These are phyloP conservation scores for Aspergillus amoenus DNA, from an alignment of 2,329 filamentous ascomycete genomes.

Conservation along the genomic window DNA sequence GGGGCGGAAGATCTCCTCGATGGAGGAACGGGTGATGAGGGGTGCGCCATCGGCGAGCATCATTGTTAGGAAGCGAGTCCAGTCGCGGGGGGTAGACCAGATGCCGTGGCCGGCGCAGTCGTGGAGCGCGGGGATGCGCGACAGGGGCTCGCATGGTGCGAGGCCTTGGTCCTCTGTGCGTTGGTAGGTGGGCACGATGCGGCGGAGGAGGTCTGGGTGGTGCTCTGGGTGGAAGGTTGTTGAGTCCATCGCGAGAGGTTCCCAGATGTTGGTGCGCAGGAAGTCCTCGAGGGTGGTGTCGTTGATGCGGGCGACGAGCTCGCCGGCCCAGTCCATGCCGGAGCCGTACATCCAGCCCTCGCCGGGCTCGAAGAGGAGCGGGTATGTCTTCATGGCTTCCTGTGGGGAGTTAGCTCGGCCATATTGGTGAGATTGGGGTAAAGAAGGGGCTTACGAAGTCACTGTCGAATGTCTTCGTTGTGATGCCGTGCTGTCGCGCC, in stretches of 20 bases:
- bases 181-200: background rate
- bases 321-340: background rate
- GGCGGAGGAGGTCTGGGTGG: background rate
- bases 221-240: background rate
- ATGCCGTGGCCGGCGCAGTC: background rate
- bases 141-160: background rate
- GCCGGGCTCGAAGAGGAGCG: background rate
- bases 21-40: background rate
- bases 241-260: background rate
- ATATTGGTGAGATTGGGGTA: background rate
- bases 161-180: background rate
- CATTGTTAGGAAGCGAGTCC: background rate
- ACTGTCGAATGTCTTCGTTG: background rate
- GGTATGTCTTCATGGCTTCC: background rate
- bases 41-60: background rate
- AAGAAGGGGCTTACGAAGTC: background rate
- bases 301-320: background rate
- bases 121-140: background rate
- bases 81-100: background rate
- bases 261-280: background rate
- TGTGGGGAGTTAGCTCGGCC: background rate
- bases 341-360: conserved; percentile 1
- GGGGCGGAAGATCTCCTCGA: background rate
- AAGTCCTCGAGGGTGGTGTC: background rate
- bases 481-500: background rate